phyloP scores from a whole-genome alignment of 2,329 filamentous ascomycete species.

The Penicillium oxalicum region DNA sequence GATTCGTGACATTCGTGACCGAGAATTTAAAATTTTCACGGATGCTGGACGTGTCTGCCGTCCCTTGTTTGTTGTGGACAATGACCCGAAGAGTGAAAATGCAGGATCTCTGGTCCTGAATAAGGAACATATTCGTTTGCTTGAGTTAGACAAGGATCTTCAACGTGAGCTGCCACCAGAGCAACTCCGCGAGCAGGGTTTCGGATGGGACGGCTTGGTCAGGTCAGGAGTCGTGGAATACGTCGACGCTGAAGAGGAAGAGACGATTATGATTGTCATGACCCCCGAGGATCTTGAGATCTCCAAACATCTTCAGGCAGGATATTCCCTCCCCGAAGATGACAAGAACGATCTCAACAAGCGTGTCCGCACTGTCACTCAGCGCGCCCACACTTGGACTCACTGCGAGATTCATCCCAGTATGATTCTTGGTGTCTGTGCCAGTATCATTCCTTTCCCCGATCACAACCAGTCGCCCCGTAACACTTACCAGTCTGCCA shows the following conservation, averaged over 20 bases:
- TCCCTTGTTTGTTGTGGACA: constrained; percentile 88
- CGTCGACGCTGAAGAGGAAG: constrained; percentile 95
- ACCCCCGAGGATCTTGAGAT: constrained; percentile 88
- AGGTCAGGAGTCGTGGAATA: constrained; percentile 86
- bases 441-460: constrained; percentile 98
- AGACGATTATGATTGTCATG: constrained; percentile 99
- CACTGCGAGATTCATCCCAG: constrained; percentile 99
- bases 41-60: constrained; percentile 93
- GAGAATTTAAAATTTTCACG: constrained; percentile 98
- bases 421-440: constrained; percentile 97
- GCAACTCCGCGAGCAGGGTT: constrained; percentile 56
- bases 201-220: constrained; percentile 84
- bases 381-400: constrained; percentile 84
- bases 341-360: constrained; percentile 69
- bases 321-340: constrained; percentile 55
- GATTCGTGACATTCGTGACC: constrained; percentile 90
- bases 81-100: constrained; percentile 67
- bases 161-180: constrained; percentile 55
- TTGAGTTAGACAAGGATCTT: constrained; percentile 67
- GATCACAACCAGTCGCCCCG: constrained; percentile 96
- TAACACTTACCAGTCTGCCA: constrained; percentile 98
- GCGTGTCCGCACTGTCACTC: constrained; percentile 81
- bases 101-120: constrained; percentile 74
- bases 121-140: constrained; percentile 71
- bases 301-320: constrained; percentile 63